These are phyloP conservation scores for Fusarium torulosum DNA, from an alignment of 2,329 filamentous ascomycete genomes.

Conservation along the genomic window DNA sequence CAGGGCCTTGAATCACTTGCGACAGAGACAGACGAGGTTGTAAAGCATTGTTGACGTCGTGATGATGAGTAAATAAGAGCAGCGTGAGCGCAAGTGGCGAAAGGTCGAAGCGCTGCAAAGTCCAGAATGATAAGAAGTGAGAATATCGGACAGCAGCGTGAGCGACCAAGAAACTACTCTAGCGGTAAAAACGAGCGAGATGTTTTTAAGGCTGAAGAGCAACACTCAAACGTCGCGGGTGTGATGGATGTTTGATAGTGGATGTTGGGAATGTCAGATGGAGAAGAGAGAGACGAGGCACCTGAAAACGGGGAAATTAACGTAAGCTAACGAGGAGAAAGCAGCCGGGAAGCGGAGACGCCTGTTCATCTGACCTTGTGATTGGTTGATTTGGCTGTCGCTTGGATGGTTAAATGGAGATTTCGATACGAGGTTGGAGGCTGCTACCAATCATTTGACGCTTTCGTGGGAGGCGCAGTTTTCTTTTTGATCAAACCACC, in stretches of 20 bases:
- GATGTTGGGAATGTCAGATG: background rate
- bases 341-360: background rate
- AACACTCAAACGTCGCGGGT: background rate
- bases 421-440: constrained; percentile 5
- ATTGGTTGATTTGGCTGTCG: background rate
- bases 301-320: constrained; percentile 5
- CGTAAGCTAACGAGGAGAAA: constrained; percentile 13
- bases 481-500: background rate
- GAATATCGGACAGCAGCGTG: constrained; percentile 1
- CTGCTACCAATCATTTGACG: constrained; percentile 3
- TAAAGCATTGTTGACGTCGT: constrained; percentile 16
- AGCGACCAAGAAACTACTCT: background rate
- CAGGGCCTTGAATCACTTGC: background rate
- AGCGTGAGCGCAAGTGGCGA: background rate
- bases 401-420: background rate
- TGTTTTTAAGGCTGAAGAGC: background rate
- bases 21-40: background rate
- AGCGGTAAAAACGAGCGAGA: background rate
- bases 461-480: background rate
- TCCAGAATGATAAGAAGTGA: constrained; percentile 14
- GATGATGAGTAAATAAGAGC: constrained; percentile 2
- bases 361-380: background rate
- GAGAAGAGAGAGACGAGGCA: constrained; percentile 1
- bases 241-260: background rate
- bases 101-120: background rate